Evolutionary conservation across 2,329 filamentous ascomycete species (phyloP), one percentile per base, ranked within the genome.

Genomic region (Aspergillus japonicus): DNA sequence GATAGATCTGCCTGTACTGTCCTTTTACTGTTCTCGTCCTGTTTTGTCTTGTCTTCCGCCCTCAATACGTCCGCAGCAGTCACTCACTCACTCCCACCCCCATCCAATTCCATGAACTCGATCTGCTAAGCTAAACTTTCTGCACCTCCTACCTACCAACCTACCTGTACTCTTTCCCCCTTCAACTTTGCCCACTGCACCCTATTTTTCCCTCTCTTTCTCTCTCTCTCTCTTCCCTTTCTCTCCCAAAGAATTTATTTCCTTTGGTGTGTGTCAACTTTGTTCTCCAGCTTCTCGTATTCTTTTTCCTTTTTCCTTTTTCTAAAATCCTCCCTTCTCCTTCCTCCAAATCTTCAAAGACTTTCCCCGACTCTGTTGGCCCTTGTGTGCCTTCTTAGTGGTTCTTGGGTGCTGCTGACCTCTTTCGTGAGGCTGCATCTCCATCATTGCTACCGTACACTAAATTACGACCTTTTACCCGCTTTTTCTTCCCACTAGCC

Each of bases 391-490:
- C 68, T 70, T 57, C 68, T 69, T 73, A 72, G 69, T 71, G 67
- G 60, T 60, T 50, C 47, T 51, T 26, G 23, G 49, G 26, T 68
- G 69, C 70, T 73, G 70, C 73, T 70, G 69, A 70, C 73, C 73
- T 75, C 72, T 70, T 64, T 66, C 64, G 66, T 66, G 73, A 75
- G 73, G 72, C 70, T 73, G 72, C 71, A 75, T 73, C 71, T 66
- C 39, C 63, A 68, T 66, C 65, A 56, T 70, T 69, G 67, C 63
- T 67, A 64, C 67, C 65, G 69, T 55, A 65, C 62, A 63, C 63
- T 66, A 66, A 64, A 64, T 63, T 62, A 61, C 60, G 59, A 63
- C 61, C 64, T 64, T 68, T 66, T 64, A 65, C 65, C 65, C 67
- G 67, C 64, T 71, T 66, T 68, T 66, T 63, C 58, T 64, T 66